Evolutionary conservation across 1,284 basidiomycete genomes (phyloP), one percentile per base, ranked within the genome.

Genomic region (Microbotryomycetes sp.): DNA sequence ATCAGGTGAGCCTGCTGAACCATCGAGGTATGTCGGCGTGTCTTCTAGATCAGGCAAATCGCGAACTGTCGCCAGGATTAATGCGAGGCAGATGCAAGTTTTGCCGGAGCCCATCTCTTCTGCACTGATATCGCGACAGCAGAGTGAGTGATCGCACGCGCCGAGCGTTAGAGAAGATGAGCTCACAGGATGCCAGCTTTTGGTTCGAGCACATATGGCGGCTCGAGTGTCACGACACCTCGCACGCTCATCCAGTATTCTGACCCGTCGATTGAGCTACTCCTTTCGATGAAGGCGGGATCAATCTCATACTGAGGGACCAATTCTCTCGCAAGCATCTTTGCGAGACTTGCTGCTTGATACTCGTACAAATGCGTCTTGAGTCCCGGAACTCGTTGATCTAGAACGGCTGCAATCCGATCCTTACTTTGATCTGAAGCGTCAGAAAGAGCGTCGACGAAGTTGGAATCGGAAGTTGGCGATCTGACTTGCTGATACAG

Each of bases 71-170:
- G 75, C 66, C 7, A 76, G 59, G 45, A 79, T 72, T 19, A 78
- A 71, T 0, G 77, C 69, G 22, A 79, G 70, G 30, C 71, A 74
- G 60, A 78, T 78, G 31, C 77, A 64, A 0, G 77, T 77, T 66
- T 79, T 79, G 45, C 78, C 78, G 0, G 72, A 70, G 3, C 78
- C 78, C 78, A 79, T 79, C 46, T 78, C 77, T 52, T 79, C 77
- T 59, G 77, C 75, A 23, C 74, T 75, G 57, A n/a, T n/a, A n/a
- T n/a, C n/a, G n/a, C n/a, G n/a, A n/a, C n/a, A n/a, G n/a, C n/a
- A n/a, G n/a, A n/a, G n/a, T n/a, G n/a, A n/a, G n/a, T n/a, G n/a
- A n/a, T n/a, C n/a, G n/a, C n/a, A n/a, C n/a, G n/a, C n/a, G n/a
- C n/a, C n/a, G n/a, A n/a, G n/a, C n/a, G n/a, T n/a, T n/a, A n/a